phyloP scores from a whole-genome alignment of 495 filamentous ascomycete genomes.

The Penicillium longicatenatum region DNA sequence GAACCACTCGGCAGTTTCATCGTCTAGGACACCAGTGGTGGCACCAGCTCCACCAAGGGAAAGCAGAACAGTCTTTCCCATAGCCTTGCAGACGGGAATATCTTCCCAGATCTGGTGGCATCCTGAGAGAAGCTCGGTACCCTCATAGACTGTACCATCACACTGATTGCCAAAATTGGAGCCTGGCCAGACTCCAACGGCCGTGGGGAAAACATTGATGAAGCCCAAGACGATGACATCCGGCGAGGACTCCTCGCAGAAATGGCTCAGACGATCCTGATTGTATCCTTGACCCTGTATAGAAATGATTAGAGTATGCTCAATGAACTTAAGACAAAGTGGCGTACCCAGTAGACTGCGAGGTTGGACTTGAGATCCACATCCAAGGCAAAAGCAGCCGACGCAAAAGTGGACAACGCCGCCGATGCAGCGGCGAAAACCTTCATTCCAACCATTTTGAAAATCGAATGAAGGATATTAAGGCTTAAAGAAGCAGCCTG shows the following conservation, averaged over 20 bases:
- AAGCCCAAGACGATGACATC: slow-evolving; percentile 73
- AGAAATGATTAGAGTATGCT: slow-evolving; percentile 5
- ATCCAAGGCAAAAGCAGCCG: slow-evolving; percentile 50
- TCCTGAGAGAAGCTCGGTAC: slow-evolving; percentile 41
- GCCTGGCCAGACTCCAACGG: slow-evolving; percentile 54
- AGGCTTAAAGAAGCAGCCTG: slow-evolving; percentile 16
- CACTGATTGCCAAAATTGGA: slow-evolving; percentile 71
- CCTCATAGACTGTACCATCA: slow-evolving; percentile 48
- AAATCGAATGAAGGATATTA: slow-evolving; percentile 28
- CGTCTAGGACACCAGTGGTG: slow-evolving; percentile 38
- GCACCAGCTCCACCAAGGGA: slow-evolving; percentile 61
- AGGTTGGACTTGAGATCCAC: slow-evolving; percentile 55
- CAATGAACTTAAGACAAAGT: slow-evolving; percentile 12
- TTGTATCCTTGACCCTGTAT: slow-evolving; percentile 52
- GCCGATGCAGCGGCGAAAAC: slow-evolving; percentile 23
- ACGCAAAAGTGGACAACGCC: slow-evolving; percentile 32
- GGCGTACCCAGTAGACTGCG: slow-evolving; percentile 63
- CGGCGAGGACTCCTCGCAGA: slow-evolving; percentile 58
- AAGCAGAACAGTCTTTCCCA: slow-evolving; percentile 67
- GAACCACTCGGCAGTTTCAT: slow-evolving; percentile 45
- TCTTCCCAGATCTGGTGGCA: slow-evolving; percentile 59
- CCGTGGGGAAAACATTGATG: slow-evolving; percentile 62
- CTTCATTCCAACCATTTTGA: slow-evolving; percentile 33
- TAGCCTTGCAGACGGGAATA: slow-evolving; percentile 63
- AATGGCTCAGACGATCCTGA: slow-evolving; percentile 51